Evolutionary conservation across 805 yeast genomes (phyloP).

Genomic region (Myxozyma sirexii): DNA sequence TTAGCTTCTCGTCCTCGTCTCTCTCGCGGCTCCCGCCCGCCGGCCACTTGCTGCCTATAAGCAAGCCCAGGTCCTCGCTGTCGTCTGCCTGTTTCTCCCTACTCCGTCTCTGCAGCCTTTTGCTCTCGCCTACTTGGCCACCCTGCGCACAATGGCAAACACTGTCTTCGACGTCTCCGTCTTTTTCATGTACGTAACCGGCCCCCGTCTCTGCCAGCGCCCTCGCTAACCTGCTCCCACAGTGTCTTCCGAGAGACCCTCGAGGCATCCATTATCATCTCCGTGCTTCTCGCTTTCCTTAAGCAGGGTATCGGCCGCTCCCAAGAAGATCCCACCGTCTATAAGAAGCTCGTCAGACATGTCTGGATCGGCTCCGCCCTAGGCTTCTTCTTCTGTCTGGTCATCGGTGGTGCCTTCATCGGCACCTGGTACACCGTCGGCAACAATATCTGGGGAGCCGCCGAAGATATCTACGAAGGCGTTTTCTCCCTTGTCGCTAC

Average conservation of each 20-base stretch:
- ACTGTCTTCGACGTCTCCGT: slow-evolving; percentile 54
- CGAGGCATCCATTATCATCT: slow-evolving; percentile 89
- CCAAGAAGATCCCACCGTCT: slow-evolving; percentile 46
- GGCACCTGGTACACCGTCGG: slow-evolving; percentile 86
- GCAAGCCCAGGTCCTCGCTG: not conserved
- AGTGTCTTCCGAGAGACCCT: slow-evolving; percentile 84
- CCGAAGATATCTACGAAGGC: slow-evolving; percentile 99
- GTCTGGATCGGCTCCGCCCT: slow-evolving; percentile 80
- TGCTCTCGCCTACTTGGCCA: not conserved
- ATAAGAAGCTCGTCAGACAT: slow-evolving; percentile 68
- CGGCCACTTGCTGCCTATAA: not conserved
- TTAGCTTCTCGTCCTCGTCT: not conserved
- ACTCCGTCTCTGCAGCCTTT: not conserved
- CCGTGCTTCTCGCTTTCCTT: slow-evolving; percentile 87
- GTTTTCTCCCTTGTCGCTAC: slow-evolving; percentile 88
- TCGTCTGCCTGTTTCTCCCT: too few species aligned
- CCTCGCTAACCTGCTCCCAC: not conserved
- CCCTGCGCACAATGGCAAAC: slow-evolving; percentile 45
- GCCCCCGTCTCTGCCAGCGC: not conserved
- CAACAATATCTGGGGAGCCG: slow-evolving; percentile 77
- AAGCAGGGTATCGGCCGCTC: slow-evolving; percentile 77
- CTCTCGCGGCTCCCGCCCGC: not conserved
- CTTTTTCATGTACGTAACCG: slow-evolving; percentile 33
- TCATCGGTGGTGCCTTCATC: slow-evolving; percentile 88
- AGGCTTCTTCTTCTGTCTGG: slow-evolving; percentile 79